Evolutionary conservation across 306 rosid species (phyloP).

Genomic region (Coriaria nepalensis): DNA sequence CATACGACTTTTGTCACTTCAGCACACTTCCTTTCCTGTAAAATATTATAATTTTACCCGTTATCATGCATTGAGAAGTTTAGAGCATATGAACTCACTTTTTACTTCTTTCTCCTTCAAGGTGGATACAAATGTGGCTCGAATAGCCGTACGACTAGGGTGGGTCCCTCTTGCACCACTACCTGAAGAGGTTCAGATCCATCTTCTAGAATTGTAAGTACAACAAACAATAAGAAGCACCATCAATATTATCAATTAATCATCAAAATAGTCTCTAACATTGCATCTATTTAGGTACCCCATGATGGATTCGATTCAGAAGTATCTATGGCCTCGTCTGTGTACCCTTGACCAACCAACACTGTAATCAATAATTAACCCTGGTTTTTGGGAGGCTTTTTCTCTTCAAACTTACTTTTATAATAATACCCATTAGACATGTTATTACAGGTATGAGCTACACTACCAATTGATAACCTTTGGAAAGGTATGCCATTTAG

Average conservation of each 20-base stretch:
- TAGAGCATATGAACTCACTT: too few species aligned
- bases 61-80: too few species aligned
- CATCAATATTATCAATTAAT: too few species aligned
- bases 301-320: conserved; percentile 33
- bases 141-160: conserved; percentile 66
- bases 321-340: conserved; percentile 67
- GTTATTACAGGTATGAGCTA: conserved; percentile 41
- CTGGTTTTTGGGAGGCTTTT: too few species aligned
- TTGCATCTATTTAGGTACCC: conserved; percentile 37
- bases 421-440: neutral
- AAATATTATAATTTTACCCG: conserved; percentile 6
- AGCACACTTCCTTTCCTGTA: conserved; percentile 59
- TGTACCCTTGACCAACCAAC: conserved; percentile 21
- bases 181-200: conserved; percentile 42
- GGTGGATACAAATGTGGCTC: conserved; percentile 85
- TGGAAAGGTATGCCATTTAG: conserved; percentile 47
- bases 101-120: conserved; percentile 1
- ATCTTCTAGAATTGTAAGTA: conserved; percentile 47
- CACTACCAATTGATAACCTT: conserved; percentile 75
- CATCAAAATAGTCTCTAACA: neutral
- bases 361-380: too few species aligned
- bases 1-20: conserved; percentile 51
- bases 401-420: too few species aligned
- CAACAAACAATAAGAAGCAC: neutral
- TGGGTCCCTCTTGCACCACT: conserved; percentile 74